A percentile compares a stretch with the other conserved stretches of the same genome.
Evolutionary conservation across 148 eudicot genomes (phyloP).

Genomic region (Camellia japonica): DNA sequence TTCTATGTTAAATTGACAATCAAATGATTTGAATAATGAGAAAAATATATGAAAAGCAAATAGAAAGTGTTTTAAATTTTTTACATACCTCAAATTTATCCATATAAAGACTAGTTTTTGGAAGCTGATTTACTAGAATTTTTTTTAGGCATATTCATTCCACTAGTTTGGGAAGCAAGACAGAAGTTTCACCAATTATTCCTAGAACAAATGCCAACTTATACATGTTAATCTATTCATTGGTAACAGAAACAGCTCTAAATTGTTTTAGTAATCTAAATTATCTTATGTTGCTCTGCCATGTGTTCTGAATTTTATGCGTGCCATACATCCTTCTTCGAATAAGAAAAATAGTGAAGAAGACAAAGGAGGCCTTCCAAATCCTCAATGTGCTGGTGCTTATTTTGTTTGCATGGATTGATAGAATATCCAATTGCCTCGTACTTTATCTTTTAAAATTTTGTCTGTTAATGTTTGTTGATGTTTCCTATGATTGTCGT

Average conservation of each 20-base stretch:
- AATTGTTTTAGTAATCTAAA: not conserved
- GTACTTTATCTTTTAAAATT: too few species aligned
- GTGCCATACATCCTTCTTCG: not conserved
- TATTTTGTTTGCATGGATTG: too few species aligned
- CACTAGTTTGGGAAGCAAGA: too few species aligned
- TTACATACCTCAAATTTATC: too few species aligned
- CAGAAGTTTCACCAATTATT: not conserved
- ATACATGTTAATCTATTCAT: not conserved
- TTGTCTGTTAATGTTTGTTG: slow-evolving; percentile 1
- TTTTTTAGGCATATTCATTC: too few species aligned
- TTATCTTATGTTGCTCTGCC: not conserved
- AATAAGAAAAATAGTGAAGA: slow-evolving; percentile 5
- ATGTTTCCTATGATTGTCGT: slow-evolving; percentile 22
- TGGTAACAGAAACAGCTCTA: not conserved
- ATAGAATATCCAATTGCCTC: too few species aligned
- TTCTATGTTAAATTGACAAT: too few species aligned
- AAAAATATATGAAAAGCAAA: too few species aligned
- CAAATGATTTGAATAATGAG: too few species aligned
- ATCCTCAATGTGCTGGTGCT: not conserved
- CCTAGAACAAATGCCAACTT: not conserved
- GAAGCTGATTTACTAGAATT: too few species aligned
- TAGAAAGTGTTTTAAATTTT: too few species aligned
- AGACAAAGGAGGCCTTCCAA: slow-evolving; percentile 3
- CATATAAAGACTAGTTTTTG: too few species aligned
- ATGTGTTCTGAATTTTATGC: not conserved